These are phyloP conservation scores for Pleurotus platypus DNA, from an alignment of 768 basidiomycete species.

Conservation along the genomic window DNA sequence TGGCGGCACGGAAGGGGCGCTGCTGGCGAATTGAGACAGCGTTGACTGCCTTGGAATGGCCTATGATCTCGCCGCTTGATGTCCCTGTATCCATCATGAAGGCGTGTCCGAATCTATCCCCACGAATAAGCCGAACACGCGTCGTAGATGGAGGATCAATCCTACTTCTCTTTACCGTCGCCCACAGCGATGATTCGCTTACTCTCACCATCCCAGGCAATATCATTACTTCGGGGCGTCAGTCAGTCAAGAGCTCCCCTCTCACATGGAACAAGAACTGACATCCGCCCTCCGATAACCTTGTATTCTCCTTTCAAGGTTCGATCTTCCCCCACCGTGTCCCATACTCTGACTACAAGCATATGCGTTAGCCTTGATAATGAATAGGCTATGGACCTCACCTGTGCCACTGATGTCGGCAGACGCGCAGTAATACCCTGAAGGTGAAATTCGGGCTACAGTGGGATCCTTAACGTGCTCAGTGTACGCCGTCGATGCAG, in stretches of 20 bases:
- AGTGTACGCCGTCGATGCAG: conserved; percentile 59
- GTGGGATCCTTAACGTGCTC: conserved; percentile 84
- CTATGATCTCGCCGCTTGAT: conserved; percentile 83
- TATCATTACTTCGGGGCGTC: conserved; percentile 64
- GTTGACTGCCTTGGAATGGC: conserved; percentile 90
- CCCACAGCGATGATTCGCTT: conserved; percentile 95
- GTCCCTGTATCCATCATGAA: conserved; percentile 84
- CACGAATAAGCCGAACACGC: neutral
- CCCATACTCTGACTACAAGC: conserved; percentile 82
- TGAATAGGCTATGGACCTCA: conserved; percentile 24
- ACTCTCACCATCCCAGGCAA: conserved; percentile 95
- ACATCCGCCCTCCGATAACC: conserved; percentile 73
- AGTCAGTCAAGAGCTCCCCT: neutral
- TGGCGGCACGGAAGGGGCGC: conserved; percentile 87
- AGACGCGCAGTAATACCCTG: conserved; percentile 94
- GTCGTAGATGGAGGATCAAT: neutral
- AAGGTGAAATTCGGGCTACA: conserved; percentile 88
- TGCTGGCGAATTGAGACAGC: conserved; percentile 85
- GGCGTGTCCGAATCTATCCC: conserved; percentile 69
- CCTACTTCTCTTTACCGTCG: conserved; percentile 85
- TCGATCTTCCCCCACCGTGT: conserved; percentile 83
- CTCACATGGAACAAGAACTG: conserved; percentile 18
- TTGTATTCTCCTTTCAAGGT: conserved; percentile 78
- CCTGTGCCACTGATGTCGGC: conserved; percentile 82
- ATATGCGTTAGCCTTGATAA: conserved; percentile 1